These are phyloP conservation scores for Begonia peltatifolia DNA, from an alignment of 306 rosid species.

Conservation along the genomic window DNA sequence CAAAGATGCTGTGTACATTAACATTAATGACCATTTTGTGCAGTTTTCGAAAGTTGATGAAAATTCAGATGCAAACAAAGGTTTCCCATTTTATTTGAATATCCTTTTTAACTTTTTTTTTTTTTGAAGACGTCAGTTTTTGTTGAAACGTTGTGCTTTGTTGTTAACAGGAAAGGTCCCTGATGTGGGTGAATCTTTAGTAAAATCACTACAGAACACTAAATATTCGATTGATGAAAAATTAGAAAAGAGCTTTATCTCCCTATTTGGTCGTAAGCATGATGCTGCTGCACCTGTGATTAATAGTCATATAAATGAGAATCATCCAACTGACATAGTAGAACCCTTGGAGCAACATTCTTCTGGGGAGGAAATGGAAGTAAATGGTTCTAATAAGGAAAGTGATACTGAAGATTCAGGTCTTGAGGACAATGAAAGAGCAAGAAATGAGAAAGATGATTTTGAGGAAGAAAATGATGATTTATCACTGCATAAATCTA, in stretches of 20 bases:
- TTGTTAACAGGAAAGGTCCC: constrained; percentile 44
- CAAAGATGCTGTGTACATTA: constrained; percentile 89
- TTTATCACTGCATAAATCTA: constrained; percentile 15
- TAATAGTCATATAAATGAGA: constrained; percentile 14
- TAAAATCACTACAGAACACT: constrained; percentile 69
- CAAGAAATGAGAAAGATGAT: constrained; percentile 11
- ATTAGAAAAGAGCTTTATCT: constrained; percentile 51
- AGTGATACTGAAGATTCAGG: constrained; percentile 24
- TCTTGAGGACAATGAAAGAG: constrained; percentile 8
- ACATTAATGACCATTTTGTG: constrained; percentile 69
- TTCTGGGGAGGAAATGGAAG: constrained; percentile 13
- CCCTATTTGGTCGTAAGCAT: constrained; percentile 35
- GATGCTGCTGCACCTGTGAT: constrained; percentile 20
- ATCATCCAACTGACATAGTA: constrained; percentile 10
- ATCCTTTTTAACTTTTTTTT: constrained; percentile 2
- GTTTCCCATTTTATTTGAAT: constrained; percentile 18
- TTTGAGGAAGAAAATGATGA: constrained; percentile 24
- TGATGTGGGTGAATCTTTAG: constrained; percentile 73
- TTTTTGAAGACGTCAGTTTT: constrained; percentile 5
- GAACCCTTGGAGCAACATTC: constrained; percentile 22
- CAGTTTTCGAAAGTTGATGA: constrained; percentile 60
- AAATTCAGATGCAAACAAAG: constrained; percentile 35
- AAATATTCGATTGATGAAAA: constrained; percentile 73
- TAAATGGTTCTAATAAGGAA: constrained; percentile 15
- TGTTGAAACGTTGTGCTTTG: constrained; percentile 6